Evolutionary conservation across 2,329 filamentous ascomycete species (phyloP).

Genomic region (Pyrenochaeta sp.): DNA sequence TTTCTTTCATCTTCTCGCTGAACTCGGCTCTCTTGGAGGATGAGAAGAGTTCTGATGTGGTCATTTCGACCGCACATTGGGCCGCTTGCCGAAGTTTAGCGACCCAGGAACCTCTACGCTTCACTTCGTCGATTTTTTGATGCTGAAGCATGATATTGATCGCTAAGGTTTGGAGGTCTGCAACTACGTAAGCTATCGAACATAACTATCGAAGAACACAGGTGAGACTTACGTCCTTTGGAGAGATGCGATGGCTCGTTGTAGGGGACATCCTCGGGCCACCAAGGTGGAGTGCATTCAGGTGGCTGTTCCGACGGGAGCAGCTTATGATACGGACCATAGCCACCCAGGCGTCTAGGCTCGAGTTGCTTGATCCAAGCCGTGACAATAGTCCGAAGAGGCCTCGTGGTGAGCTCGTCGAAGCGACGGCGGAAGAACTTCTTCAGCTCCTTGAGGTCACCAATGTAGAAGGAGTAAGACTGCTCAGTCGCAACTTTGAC

Average conservation of each 20-base stretch:
- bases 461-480: slow-evolving; percentile 34
- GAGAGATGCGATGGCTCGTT: slow-evolving; percentile 45
- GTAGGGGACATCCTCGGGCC: slow-evolving; percentile 39
- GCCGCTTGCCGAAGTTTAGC: slow-evolving; percentile 32
- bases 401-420: slow-evolving; percentile 44
- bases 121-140: slow-evolving; percentile 31
- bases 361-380: slow-evolving; percentile 42
- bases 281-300: slow-evolving; percentile 37
- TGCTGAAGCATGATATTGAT: slow-evolving; percentile 43
- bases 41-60: slow-evolving; percentile 34
- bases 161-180: slow-evolving; percentile 37
- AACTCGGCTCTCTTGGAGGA: slow-evolving; percentile 34
- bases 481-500: slow-evolving; percentile 15
- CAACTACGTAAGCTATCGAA: slow-evolving; percentile 8
- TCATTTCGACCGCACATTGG: slow-evolving; percentile 28
- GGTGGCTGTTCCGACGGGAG: slow-evolving; percentile 18
- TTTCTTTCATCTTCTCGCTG: slow-evolving; percentile 36
- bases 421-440: slow-evolving; percentile 35
- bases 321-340: slow-evolving; percentile 37
- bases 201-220: background rate
- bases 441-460: slow-evolving; percentile 29
- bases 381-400: slow-evolving; percentile 41
- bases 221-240: slow-evolving; percentile 28
- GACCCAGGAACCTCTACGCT: slow-evolving; percentile 37
- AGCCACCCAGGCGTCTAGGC: slow-evolving; percentile 33